Percentiles rank a stretch among this genome's conserved stretches.
phyloP scores from a whole-genome alignment of 345 rosid species.

The Angophora floribunda region DNA sequence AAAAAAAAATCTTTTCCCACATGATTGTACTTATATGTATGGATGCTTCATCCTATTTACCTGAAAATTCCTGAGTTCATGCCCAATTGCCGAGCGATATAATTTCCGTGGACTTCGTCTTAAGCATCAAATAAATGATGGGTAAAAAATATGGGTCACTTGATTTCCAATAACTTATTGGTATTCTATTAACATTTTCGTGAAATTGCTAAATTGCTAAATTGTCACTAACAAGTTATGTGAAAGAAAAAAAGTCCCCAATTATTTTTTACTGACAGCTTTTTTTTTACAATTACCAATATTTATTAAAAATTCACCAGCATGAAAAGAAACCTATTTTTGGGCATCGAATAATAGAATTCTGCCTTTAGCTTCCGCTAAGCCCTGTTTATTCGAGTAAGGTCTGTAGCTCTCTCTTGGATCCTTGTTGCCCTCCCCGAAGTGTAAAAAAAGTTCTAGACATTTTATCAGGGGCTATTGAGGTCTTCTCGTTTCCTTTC shows the following conservation, averaged over 20 bases:
- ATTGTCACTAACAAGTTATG: not conserved
- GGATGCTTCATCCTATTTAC: not conserved
- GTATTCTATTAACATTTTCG: too few relatives aligned
- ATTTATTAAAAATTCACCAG: too few relatives aligned
- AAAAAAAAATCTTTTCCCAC: accelerated
- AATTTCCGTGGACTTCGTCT: not conserved
- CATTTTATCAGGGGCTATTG: too few relatives aligned
- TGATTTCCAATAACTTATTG: too few relatives aligned
- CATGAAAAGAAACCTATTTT: too few relatives aligned
- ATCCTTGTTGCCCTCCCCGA: not conserved
- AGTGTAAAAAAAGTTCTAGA: not conserved
- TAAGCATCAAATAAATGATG: not conserved
- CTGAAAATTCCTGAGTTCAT: too few relatives aligned
- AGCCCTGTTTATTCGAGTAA: not conserved
- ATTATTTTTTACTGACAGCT: not conserved
- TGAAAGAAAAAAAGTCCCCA: not conserved
- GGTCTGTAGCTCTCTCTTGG: not conserved
- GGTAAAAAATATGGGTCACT: not conserved
- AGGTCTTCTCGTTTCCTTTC: not conserved
- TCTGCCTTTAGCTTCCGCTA: not conserved
- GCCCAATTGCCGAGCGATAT: too few relatives aligned
- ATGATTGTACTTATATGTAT: not conserved
- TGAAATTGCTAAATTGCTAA: not conserved
- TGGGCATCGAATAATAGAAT: not conserved
- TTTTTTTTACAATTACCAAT: not conserved